A percentile compares a stretch with the other conserved stretches of the same genome.
Conservation (phyloP, 129 eudicot species). For the Flaveria linearis region DNA sequence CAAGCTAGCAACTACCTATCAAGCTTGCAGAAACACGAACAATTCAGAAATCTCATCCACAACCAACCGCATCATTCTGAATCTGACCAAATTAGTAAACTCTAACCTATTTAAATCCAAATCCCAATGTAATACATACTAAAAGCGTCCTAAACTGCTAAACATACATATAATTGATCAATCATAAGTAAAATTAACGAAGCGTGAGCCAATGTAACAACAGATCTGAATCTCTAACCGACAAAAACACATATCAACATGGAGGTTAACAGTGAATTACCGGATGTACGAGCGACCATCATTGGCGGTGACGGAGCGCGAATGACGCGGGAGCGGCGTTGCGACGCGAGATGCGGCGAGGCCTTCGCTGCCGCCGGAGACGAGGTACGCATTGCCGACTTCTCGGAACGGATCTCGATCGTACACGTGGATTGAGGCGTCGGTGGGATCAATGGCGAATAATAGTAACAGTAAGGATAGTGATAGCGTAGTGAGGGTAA, state of each 20-base stretch:
- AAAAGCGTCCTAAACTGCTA: neutral
- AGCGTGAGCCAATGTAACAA: constrained; percentile 6
- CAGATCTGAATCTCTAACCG: constrained; percentile 43
- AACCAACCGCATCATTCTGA: neutral
- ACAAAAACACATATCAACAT: neutral
- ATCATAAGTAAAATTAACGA: constrained; percentile 3
- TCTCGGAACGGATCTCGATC: constrained; percentile 77
- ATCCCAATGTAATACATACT: neutral
- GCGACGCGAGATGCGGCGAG: constrained; percentile 52
- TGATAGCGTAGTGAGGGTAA: constrained; percentile 22
- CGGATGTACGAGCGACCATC: constrained; percentile 79
- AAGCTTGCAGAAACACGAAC: constrained; percentile 14
- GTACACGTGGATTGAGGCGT: constrained; percentile 87
- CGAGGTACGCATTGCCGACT: constrained; percentile 89
- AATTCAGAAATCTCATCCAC: neutral
- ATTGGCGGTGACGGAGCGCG: constrained; percentile 29
- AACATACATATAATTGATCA: constrained; percentile 11
- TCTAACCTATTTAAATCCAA: neutral
- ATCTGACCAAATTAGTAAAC: neutral
- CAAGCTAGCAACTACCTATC: constrained; percentile 2
- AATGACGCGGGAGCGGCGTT: constrained; percentile 35
- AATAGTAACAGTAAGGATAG: constrained; percentile 14
- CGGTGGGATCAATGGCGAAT: constrained; percentile 45
- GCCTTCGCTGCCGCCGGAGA: constrained; percentile 99
- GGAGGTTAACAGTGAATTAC: constrained; percentile 28